Conservation (phyloP, 352 stramenopile species). For the Elongisporangium undulatum region DNA sequence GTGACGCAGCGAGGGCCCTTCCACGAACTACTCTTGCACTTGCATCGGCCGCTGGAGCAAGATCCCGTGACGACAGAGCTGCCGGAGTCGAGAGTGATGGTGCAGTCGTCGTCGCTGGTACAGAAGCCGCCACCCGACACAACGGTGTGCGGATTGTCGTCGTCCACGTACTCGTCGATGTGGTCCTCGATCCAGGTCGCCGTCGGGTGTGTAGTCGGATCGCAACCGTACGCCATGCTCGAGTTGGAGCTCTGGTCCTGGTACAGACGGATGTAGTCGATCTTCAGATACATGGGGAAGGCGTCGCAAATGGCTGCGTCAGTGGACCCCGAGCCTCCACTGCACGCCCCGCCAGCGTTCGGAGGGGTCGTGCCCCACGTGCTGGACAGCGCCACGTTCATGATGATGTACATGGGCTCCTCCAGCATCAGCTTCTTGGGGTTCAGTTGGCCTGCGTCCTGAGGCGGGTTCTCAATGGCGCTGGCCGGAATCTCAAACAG, state of each 20-base stretch:
- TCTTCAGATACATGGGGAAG: slow-evolving; percentile 69
- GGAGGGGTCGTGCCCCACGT: slow-evolving; percentile 71
- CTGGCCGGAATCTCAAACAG: slow-evolving; percentile 85
- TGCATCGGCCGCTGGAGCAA: slow-evolving; percentile 30
- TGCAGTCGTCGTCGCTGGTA: slow-evolving; percentile 46
- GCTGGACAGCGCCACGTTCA: slow-evolving; percentile 91
- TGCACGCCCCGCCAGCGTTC: slow-evolving; percentile 44
- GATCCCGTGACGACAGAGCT: slow-evolving; percentile 24
- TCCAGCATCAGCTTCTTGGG: slow-evolving; percentile 89
- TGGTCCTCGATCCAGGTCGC: slow-evolving; percentile 66
- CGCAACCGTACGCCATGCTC: slow-evolving; percentile 41
- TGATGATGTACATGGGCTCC: slow-evolving; percentile 92
- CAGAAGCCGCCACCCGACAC: slow-evolving; percentile 56
- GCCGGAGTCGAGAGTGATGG: slow-evolving; percentile 16
- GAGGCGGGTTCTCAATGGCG: slow-evolving; percentile 41
- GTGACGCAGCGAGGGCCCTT: slow-evolving; percentile 25
- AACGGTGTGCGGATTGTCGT: slow-evolving; percentile 39
- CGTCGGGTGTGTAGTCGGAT: slow-evolving; percentile 52
- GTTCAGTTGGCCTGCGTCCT: slow-evolving; percentile 49
- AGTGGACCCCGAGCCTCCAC: slow-evolving; percentile 21
- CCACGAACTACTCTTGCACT: slow-evolving; percentile 31
- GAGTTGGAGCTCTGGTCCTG: slow-evolving; percentile 32
- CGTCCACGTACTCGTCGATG: slow-evolving; percentile 62
- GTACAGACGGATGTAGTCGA: slow-evolving; percentile 78
- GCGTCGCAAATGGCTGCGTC: slow-evolving; percentile 46